phyloP scores from a whole-genome alignment of 179 eudicot species.

The Kewa caespitosa region DNA sequence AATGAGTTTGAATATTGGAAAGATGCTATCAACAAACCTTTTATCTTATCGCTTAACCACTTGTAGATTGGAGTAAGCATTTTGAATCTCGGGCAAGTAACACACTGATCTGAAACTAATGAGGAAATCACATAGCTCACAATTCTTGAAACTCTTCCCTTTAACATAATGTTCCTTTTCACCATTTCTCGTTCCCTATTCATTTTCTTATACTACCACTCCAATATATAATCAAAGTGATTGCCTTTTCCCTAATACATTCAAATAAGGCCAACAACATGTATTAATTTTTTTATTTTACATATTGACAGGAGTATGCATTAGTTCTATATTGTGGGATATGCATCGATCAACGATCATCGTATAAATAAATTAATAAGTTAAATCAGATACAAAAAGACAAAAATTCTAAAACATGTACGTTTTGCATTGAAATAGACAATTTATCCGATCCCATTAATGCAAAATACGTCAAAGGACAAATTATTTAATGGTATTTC shows the following conservation, averaged over 20 bases:
- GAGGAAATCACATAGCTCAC: conserved; percentile 71
- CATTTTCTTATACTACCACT: conserved; percentile 23
- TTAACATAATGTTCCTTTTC: conserved; percentile 39
- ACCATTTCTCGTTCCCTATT: conserved; percentile 38
- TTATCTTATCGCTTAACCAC: conserved; percentile 65
- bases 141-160: conserved; percentile 43
- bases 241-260: conserved; percentile 8
- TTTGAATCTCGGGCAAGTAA: conserved; percentile 94
- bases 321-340: conserved; percentile 5
- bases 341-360: conserved; percentile 12
- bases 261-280: background rate
- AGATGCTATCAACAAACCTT: too few relatives aligned
- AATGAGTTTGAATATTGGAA: too few relatives aligned
- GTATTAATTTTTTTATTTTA: background rate
- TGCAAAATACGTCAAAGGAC: conserved; percentile 5
- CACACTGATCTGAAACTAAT: conserved; percentile 56
- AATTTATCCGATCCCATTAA: conserved; percentile 9
- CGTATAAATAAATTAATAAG: conserved; percentile 2
- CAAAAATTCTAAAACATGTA: background rate
- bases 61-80: conserved; percentile 97
- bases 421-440: background rate
- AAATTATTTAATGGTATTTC: background rate
- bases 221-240: conserved; percentile 10
- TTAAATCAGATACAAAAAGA: background rate
- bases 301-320: background rate